Evolutionary conservation across 2,329 filamentous ascomycete species (phyloP).

Genomic region (Ascochyta lentis): DNA sequence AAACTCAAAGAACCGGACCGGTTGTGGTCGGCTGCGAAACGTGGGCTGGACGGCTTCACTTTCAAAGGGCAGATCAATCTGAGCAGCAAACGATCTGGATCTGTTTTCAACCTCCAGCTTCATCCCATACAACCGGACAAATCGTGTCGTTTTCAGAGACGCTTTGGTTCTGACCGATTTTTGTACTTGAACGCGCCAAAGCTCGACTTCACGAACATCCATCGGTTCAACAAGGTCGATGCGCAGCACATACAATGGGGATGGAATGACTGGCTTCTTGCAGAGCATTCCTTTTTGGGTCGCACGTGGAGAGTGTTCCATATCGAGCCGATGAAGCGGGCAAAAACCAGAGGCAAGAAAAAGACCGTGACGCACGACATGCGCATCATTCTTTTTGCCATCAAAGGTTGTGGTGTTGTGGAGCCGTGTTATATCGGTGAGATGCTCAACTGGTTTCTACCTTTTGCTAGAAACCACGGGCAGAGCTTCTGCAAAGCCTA

Average conservation of each 20-base stretch:
- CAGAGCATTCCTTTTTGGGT: conserved; percentile 50
- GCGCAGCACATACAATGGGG: conserved; percentile 26
- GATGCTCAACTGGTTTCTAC: conserved; percentile 52
- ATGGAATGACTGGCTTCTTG: conserved; percentile 46
- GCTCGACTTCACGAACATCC: background rate
- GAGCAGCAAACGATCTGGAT: conserved; percentile 18
- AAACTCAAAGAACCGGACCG: conserved; percentile 21
- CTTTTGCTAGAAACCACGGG: conserved; percentile 42
- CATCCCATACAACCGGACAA: conserved; percentile 36
- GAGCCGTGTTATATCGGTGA: conserved; percentile 26
- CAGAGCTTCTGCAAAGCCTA: conserved; percentile 52
- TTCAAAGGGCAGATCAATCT: conserved; percentile 43
- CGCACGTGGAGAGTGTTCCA: conserved; percentile 52
- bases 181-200: conserved; percentile 49
- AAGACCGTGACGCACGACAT: conserved; percentile 23
- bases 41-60: conserved; percentile 35
- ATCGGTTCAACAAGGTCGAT: conserved; percentile 1
- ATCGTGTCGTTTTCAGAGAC: conserved; percentile 48
- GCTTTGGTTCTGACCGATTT: conserved; percentile 51
- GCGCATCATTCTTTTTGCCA: conserved; percentile 48
- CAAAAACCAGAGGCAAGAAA: conserved; percentile 32
- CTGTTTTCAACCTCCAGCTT: conserved; percentile 37
- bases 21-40: conserved; percentile 36
- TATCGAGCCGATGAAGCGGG: conserved; percentile 45
- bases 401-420: conserved; percentile 37